Evolutionary conservation across 2,329 filamentous ascomycete genomes (phyloP), one percentile per base, ranked within the genome.

Genomic region (Blumeriella jaapii): DNA sequence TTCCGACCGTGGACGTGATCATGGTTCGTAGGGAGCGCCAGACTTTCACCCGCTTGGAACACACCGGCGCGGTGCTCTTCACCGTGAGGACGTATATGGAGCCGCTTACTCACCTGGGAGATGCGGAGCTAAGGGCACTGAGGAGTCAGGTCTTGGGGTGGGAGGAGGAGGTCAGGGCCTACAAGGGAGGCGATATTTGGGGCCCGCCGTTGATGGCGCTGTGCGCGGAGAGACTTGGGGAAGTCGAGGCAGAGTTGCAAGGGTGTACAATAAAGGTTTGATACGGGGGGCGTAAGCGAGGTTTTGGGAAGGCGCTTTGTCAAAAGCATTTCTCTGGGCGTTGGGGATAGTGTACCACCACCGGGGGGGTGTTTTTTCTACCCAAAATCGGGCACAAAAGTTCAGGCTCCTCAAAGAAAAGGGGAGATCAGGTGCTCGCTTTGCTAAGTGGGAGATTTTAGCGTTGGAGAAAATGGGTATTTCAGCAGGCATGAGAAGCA

Each of bases 1-100:
- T 51, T 0, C 50, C 51, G 3, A 32, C 58, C 2, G 56, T 46
- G 1, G 24, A 58, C 1, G 55, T 65, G 17, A 59, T 70, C 13
- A 52, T 65, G 31, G 55, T 71, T 25, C 60, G 67, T 4, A 58
- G 61, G 13, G 67, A 70, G 45, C 53, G 62, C 11, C 67, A 70
- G 41, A 67, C 62, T 0, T 71, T 71, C 42, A 59, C 58, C 4
- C 53, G 61, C 1, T 46, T 71, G 6, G 61, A 61, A 2, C 55
- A 55, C 2, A 61, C 59, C 0, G 57, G 56, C 0, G 59, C 64
- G 0, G 58, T 71, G 1, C 53, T 70, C 3, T 68, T 70, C 42
- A 63, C 63, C 0, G 65, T 68, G 6, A 62, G 63, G 40, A 69
- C 67, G 0, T 59, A 58, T 6, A 50, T 69, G 30, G 57, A 59